Evolutionary conservation across 345 rosid species (phyloP), one percentile per base, ranked within the genome.

Genomic region (Populus tremula): DNA sequence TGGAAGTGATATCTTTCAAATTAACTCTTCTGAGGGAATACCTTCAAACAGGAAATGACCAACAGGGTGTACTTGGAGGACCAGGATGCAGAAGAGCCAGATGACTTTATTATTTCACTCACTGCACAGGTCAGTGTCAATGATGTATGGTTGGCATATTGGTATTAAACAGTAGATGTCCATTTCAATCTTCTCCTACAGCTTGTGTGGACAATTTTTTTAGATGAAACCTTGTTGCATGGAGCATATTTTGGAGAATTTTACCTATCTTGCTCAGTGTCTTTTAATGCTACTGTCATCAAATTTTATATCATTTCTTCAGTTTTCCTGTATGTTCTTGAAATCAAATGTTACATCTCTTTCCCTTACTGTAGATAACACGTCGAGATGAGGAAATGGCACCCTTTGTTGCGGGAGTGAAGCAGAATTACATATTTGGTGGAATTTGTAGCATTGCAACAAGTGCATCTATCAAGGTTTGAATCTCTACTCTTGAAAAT

Each of bases 1-100:
- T 73, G 43, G 49, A 17, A 33, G 5, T 67, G 56, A 20, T 38
- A 50, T 50, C 47, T 65, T 54, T 70, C 17, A 69, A 31, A 49
- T 69, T 66, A 56, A 70, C 72, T 72, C n/a, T 65, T 71, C 50
- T 21, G 63, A 50, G 71, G 31, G 77, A 72, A 59, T 81, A 67
- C 59, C 70, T 61, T 50, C 47, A 80, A 79, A 86, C 84, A 96
- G 99, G 95, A 93, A 87, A 93, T 93, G 99, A 85, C 87, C 17
- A 82, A 81, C 78, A 90, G 95, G 85, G 98, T 92, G 63, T 96
- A 96, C 85, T 74, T 91, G 79, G 99, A 93, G 82, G 98, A 93
- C 83, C 94, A 91, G 74, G 97, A 96, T 83, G 92, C 97, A 9
- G 98, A 96, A 86, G 99, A 96, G 87, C 99, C 99, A 3, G 99